Evolutionary conservation across 139 green algal genomes (phyloP), one percentile per base, ranked within the genome.

Genomic region (Chlorella sp.): DNA sequence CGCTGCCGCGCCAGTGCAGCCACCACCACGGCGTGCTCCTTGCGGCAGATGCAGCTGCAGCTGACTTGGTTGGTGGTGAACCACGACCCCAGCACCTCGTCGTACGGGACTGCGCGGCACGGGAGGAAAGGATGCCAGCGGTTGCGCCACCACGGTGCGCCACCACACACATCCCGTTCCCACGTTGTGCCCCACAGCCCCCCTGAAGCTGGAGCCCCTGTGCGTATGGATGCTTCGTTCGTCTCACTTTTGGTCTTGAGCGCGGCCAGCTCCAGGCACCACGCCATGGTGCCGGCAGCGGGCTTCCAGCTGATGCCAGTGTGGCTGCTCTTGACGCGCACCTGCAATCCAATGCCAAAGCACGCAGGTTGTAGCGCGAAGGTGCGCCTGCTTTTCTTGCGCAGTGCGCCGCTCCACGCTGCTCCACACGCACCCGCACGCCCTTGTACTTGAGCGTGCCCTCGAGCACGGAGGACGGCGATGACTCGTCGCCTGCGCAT

Each of bases 61-160:
- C 6, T 14, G 20, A 51, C 3, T 42, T 26, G 49, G 31, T 36
- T 61, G n/a, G 34, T 20, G 35, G 61, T 71, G 69, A 10, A 29
- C 68, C 51, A 69, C 0, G 76, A 80, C n/a, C 73, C 81, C 20
- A 88, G 73, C 0, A 88, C 62, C 55, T 86, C 80, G n/a, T 88
- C 83, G 67, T 77, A 85, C 2, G 80, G 66, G 1, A 86, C 77
- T 84, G 77, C 65, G 31, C 20, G 26, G 29, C 2, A n/a, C 3
- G 22, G 62, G 31, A 34, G 31, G 20, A 59, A 3, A 3, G 35
- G 2, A 42, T 27, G 63, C 49, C 20, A 31, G 49, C 49, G n/a
- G 26, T 35, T 67, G 27, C 30, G 6, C 35, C 23, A n/a, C 35
- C 17, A 68, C 62, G 2, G 27, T 29, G 50, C 55, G 31, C 1